Base-by-base conservation (phyloP, 306 rosid genomes). In the Glycyrrhiza uralensis region DNA sequence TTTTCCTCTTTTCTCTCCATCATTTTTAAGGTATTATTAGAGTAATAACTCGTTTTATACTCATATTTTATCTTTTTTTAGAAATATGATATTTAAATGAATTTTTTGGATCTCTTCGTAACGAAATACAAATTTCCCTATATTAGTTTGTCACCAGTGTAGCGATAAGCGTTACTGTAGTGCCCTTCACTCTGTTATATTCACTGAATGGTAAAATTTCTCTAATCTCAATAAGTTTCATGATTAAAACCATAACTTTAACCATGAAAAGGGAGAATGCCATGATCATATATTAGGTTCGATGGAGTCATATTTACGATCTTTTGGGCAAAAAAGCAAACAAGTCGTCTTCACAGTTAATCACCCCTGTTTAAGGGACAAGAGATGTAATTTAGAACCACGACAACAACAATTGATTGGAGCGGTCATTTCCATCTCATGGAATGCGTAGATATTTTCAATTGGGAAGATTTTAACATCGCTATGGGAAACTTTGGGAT, bases 211-310 rank as follows among this genome's bases (percentile, higher is more conserved):
- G 62, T 42, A n/a, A 51, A n/a, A 54, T 7, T 69, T 71, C 22
- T 71, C 66, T 38, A 22, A 55, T 15, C 24, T 71, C 52, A 71
- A 39, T 15, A 41, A 71, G 32, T 56, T 36, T 56, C 9, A 30
- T 71, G 57, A 56, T 71, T 56, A 11, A 46, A 12, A 56, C 33
- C 45, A 17, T 42, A 41, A 13, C 76, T 71, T 56, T 56, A 41
- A 32, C 14, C 57, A 9, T 42, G 67, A 28, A 56, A 71, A 52
- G 63, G 52, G 39, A 14, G 42, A 26, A 70, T 39, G 50, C 54
- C 65, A 70, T 55, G 55, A 71, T 71, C 66, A n/a, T n/a, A 24
- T 29, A 65, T 52, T 54, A 26, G 36, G 3, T 69, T 50, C 2
- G 65, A 70, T 17, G 29, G 66, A 55, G 66, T 69, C 54, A 24